A percentile compares a stretch with the other conserved stretches of the same genome.
These are phyloP conservation scores for Haberlea rhodopensis DNA, from an alignment of 257 asterid genomes.

Conservation along the genomic window DNA sequence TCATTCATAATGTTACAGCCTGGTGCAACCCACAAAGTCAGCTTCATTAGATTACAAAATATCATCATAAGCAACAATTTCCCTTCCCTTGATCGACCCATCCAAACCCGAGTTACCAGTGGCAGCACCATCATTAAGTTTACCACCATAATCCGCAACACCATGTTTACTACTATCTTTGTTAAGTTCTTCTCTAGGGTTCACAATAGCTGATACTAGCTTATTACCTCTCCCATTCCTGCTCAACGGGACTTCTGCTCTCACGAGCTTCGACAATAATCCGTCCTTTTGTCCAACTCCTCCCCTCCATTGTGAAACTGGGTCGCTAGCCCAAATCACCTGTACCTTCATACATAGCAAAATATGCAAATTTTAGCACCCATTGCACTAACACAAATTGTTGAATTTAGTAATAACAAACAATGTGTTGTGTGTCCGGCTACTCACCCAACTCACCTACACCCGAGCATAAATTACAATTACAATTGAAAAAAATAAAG, in stretches of 20 bases:
- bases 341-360: conserved; percentile 57
- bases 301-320: conserved; percentile 57
- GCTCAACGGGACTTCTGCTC: conserved; percentile 73
- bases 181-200: conserved; percentile 49
- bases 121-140: conserved; percentile 11
- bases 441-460: too few relatives aligned
- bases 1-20: conserved; percentile 31
- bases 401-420: not conserved
- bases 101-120: conserved; percentile 26
- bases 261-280: conserved; percentile 58
- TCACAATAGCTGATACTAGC: conserved; percentile 76
- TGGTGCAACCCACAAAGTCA: conserved; percentile 11
- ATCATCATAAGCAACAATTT: conserved; percentile 91
- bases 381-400: not conserved
- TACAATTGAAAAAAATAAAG: too few relatives aligned
- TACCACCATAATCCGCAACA: conserved; percentile 5
- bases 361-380: conserved; percentile 20
- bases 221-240: conserved; percentile 69
- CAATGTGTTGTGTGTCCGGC: too few relatives aligned
- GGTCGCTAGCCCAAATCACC: conserved; percentile 86
- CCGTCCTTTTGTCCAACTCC: conserved; percentile 52
- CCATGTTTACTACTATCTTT: conserved; percentile 11
- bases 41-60: conserved; percentile 44
- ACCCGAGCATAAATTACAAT: too few relatives aligned
- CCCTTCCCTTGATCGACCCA: conserved; percentile 63